Conservation (phyloP, 2,329 filamentous ascomycete species). For the Thelonectria discophora region DNA sequence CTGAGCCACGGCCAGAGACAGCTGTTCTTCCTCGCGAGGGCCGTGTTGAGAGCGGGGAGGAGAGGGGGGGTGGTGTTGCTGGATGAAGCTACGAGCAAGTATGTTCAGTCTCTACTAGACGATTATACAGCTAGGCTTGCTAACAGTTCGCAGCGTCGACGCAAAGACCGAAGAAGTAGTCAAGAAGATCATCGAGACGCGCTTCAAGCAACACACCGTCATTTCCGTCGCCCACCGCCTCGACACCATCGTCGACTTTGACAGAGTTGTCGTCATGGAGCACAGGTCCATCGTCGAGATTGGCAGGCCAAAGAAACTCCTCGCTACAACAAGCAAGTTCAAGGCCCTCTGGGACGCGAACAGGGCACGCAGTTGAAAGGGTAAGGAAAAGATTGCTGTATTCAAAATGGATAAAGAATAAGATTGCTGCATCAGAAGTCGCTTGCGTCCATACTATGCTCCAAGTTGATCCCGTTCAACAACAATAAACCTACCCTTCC, state of each 20-base stretch:
- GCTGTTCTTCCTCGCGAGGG: conserved; percentile 59
- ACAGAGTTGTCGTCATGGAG: conserved; percentile 43
- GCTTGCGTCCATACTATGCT: conserved; percentile 13
- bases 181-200: conserved; percentile 45
- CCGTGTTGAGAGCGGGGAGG: conserved; percentile 50
- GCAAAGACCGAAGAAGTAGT: conserved; percentile 46
- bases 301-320: conserved; percentile 39
- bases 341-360: conserved; percentile 44
- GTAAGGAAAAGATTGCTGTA: no score
- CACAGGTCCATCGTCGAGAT: conserved; percentile 40
- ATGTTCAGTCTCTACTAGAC: conserved; percentile 23
- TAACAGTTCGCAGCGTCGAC: conserved; percentile 44
- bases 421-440: background rate
- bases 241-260: conserved; percentile 53
- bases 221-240: conserved; percentile 53
- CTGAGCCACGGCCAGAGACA: conserved; percentile 60
- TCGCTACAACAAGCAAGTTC: conserved; percentile 34
- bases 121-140: background rate
- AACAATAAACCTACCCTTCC: conserved; percentile 58
- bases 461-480: conserved; percentile 55
- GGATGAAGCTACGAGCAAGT: conserved; percentile 53
- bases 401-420: no score
- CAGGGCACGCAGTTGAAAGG: background rate
- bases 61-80: conserved; percentile 53
- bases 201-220: conserved; percentile 60